Evolutionary conservation across 2,329 filamentous ascomycete genomes (phyloP), one percentile per base, ranked within the genome.

Genomic region (Elsinoe arachidis): DNA sequence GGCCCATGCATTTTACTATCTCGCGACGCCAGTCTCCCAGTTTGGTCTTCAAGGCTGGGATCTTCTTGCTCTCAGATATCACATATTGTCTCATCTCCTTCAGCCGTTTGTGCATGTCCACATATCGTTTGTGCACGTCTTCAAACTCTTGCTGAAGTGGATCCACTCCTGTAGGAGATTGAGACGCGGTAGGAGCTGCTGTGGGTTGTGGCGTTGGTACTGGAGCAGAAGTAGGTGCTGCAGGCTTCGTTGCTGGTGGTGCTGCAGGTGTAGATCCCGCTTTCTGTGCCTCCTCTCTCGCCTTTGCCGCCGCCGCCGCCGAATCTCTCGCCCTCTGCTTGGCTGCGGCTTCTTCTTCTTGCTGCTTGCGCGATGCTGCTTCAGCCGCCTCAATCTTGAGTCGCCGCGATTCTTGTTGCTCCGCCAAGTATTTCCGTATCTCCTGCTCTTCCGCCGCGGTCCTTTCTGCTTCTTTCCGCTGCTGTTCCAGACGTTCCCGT

Each of bases 1-100:
- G 88, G 5, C 89, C 88, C 56, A 92, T 79, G 15, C 80, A 83
- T 64, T 85, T 87, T 38, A 81, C 80, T 55, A 93, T 83, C 41
- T 84, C 80, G 59, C 88, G 57, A 39, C 88, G 80, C 76, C 88
- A 83, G 56, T 89, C 81, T 34, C 87, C 86, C 67, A 89, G 79
- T 35, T 81, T 78, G 54, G 78, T 76, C 69, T 88, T 89, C 26
- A 90, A 72, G 1, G 66, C 70, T 62, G 69, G 64, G 69, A 85
- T 81, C 19, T 75, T 73, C 64, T 83, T 82, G 3, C 76, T 76
- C 63, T 84, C 76, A 3, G 78, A 72, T 2, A 68, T 66, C 55
- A 87, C 72, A 35, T 79, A 76, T 59, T 80, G 68, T 12, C 82
- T 75, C 62, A 84, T 70, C 6, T 73, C 66, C 66, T 85, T 95